Percentiles rank a stretch among this genome's conserved stretches.
Conservation (phyloP, 225 moss, liverwort and hornwort species). For the Rhytidiadelphus loreus region DNA sequence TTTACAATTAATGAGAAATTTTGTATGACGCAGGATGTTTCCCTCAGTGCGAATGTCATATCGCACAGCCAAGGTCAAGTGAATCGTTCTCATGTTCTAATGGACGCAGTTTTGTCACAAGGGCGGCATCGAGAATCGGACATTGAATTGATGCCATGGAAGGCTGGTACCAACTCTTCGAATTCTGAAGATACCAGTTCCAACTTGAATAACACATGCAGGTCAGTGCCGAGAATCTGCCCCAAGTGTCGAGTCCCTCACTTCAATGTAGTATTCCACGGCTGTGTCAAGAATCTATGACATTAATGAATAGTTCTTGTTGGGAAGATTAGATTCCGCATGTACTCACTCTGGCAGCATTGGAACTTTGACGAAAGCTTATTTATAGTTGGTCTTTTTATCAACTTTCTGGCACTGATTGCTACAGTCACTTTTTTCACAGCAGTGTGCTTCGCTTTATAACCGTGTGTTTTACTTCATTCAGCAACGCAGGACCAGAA, state of each 20-base stretch:
- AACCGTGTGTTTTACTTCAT: not conserved
- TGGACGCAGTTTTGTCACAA: constrained; percentile 47
- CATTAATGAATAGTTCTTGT: not conserved
- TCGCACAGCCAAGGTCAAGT: constrained; percentile 47
- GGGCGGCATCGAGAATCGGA: constrained; percentile 55
- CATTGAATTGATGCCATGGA: constrained; percentile 62
- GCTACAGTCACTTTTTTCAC: not conserved
- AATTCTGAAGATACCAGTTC: constrained; percentile 11
- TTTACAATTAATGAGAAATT: not conserved
- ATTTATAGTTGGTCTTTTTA: not conserved
- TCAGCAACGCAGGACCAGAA: too few relatives aligned
- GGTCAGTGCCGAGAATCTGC: constrained; percentile 14
- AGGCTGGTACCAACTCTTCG: constrained; percentile 48
- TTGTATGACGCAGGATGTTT: constrained; percentile 51
- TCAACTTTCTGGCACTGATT: not conserved
- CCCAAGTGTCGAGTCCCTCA: not conserved
- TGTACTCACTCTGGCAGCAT: not conserved
- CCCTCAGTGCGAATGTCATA: constrained; percentile 32
- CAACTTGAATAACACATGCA: constrained; percentile 10
- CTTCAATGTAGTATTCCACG: not conserved
- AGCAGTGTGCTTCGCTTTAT: not conserved
- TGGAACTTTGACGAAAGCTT: not conserved
- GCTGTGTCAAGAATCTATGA: not conserved
- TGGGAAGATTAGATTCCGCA: not conserved
- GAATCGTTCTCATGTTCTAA: constrained; percentile 45